Evolutionary conservation across 345 rosid species (phyloP).

Genomic region (Brassica juncea): DNA sequence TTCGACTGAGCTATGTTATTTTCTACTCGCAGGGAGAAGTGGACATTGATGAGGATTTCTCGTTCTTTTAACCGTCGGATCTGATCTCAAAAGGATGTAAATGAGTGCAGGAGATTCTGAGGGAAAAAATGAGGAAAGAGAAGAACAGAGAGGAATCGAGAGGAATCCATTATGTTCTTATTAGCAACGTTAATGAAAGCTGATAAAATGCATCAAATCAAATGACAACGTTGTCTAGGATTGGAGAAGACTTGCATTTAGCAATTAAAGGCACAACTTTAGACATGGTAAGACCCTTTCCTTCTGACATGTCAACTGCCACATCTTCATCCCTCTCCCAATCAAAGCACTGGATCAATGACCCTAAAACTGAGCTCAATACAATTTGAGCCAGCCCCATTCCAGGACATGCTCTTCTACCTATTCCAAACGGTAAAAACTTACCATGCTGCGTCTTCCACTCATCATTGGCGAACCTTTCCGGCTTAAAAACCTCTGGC

Average conservation of each 20-base stretch:
- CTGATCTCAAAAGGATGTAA: not conserved
- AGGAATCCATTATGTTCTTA: not conserved
- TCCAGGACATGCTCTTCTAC: conserved; percentile 19
- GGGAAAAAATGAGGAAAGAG: not conserved
- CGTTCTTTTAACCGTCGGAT: not conserved
- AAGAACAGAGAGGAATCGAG: not conserved
- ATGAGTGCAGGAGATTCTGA: not conserved
- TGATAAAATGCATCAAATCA: not conserved
- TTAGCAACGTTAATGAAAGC: not conserved
- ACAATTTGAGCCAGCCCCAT: conserved; percentile 36
- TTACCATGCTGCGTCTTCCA: not conserved
- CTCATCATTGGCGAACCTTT: conserved; percentile 30
- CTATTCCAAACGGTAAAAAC: conserved; percentile 14
- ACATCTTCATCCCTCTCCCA: conserved; percentile 33
- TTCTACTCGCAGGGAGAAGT: not conserved
- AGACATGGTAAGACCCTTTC: conserved; percentile 37
- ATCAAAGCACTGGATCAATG: conserved; percentile 45
- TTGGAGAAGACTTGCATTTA: conserved; percentile 38
- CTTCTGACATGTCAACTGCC: conserved; percentile 44
- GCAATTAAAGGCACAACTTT: conserved; percentile 35
- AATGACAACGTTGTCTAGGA: conserved; percentile 6
- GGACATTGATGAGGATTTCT: not conserved
- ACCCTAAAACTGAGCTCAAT: conserved; percentile 34
- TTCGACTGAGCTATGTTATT: not conserved
- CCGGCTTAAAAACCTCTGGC: conserved; percentile 43